Evolutionary conservation across 2,329 filamentous ascomycete genomes (phyloP), one percentile per base, ranked within the genome.

Genomic region (Colletotrichum navitas): DNA sequence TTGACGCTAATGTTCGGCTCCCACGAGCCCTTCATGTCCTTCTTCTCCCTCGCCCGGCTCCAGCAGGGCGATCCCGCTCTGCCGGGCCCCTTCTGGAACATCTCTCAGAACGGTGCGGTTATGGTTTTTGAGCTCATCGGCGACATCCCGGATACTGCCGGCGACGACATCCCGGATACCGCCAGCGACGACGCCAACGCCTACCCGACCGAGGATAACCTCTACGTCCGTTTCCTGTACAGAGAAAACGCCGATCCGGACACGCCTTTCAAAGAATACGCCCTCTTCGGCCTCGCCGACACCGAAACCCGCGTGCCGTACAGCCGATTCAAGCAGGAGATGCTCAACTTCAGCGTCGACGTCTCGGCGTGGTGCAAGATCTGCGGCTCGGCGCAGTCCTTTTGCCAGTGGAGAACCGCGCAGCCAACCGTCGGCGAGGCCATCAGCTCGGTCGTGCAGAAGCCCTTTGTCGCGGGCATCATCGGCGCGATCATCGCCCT

Each of bases 41-140:
- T 90, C 75, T 87, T 88, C 74, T 80, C 83, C 1, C 80, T 90
- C 3, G 79, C 85, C 0, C 79, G 81, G 0, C 82, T 90, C 10
- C 82, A 83, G 5, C 84, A 83, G 60, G 76, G 79, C 0, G 79
- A 89, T 63, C 89, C 90, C 77, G 85, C 82, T n/a, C 84, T 87
- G 5, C 83, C 78, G 56, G 77, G 71, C 41, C 78, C 74, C 74
- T 80, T 81, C 63, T 77, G 77, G 4, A 74, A 71, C 2, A 70
- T 90, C 18, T 90, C 92, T 0, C 86, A 91, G 74, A 93, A 94
- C 47, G 94, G 94, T 0, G 91, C 90, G 1, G 87, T 89, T 51
- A 91, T 97, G 86, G 84, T 88, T 0, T 94, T 96, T 78, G 94
- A 97, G 82, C 79, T 91, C 24, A 79, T 84, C 43, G 79, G 80